Evolutionary conservation across 2,329 filamentous ascomycete species (phyloP).

Genomic region (Juglanconis sp.): DNA sequence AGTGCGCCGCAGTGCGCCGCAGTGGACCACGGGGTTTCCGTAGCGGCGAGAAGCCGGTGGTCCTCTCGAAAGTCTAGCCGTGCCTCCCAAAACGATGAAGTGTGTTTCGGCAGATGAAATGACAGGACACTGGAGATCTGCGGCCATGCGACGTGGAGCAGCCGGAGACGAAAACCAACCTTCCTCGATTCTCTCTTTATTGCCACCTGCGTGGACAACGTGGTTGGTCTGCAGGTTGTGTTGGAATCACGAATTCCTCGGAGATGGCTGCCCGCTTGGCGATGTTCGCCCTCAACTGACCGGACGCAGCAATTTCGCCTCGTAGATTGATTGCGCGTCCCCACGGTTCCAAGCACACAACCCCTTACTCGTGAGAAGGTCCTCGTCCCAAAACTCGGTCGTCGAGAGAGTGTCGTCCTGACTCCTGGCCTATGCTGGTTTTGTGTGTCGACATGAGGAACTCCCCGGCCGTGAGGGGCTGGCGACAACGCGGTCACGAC

Average conservation of each 20-base stretch:
- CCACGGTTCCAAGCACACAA: conserved; percentile 4
- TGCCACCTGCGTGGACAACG: not conserved
- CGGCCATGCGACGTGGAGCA: not conserved
- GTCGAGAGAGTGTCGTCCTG: too few relatives aligned
- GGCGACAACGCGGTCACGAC: not conserved
- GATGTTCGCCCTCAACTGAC: not conserved
- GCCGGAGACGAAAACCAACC: not conserved
- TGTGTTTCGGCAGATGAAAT: not conserved
- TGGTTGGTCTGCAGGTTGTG: not conserved
- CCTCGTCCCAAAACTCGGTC: too few relatives aligned
- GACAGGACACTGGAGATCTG: not conserved
- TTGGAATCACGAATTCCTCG: not conserved
- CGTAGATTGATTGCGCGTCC: conserved; percentile 16
- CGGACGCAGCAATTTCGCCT: conserved; percentile 10
- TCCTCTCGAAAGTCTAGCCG: too few relatives aligned
- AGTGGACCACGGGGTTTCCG: not conserved
- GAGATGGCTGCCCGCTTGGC: conserved; percentile 7
- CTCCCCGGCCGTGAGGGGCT: not conserved
- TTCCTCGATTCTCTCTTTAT: not conserved
- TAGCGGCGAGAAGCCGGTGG: too few relatives aligned
- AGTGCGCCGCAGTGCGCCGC: not conserved
- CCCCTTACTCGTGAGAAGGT: not conserved
- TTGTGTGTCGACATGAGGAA: too few relatives aligned
- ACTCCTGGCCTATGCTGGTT: too few relatives aligned
- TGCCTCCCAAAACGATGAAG: too few relatives aligned